Conservation (phyloP, 768 basidiomycete species). For the Galerina marginata region DNA sequence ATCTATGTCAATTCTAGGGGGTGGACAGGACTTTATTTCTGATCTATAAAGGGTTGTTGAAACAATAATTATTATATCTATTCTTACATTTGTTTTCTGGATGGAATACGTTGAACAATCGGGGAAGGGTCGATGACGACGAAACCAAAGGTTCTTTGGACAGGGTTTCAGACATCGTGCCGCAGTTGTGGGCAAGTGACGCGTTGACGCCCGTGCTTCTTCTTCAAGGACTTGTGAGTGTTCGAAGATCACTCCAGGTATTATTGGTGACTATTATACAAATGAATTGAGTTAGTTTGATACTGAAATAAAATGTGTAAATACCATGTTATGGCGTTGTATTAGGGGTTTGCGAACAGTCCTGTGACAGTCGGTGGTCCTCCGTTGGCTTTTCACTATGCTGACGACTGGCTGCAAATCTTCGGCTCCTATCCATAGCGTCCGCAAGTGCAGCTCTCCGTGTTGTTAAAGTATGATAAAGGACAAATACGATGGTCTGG, state of each 20-base stretch:
- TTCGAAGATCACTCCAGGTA: background rate
- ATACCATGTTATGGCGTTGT: background rate
- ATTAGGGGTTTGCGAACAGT: background rate
- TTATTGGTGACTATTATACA: no score
- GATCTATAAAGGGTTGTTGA: slow-evolving; percentile 5
- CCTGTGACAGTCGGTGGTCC: background rate
- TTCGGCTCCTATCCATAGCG: slow-evolving; percentile 19
- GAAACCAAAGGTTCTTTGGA: no score
- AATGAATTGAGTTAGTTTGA: no score
- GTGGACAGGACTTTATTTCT: slow-evolving; percentile 55
- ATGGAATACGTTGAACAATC: no score
- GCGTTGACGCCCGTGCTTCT: no score
- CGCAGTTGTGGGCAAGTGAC: no score
- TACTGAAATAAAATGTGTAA: no score
- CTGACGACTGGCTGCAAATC: background rate
- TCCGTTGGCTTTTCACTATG: slow-evolving; percentile 2
- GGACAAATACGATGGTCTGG: slow-evolving; percentile 30
- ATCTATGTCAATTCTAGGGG: slow-evolving; percentile 47
- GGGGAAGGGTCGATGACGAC: no score
- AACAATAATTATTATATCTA: no score
- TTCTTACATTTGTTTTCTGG: no score
- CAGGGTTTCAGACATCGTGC: no score
- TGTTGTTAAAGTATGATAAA: slow-evolving; percentile 27
- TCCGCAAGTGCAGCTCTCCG: slow-evolving; percentile 32
- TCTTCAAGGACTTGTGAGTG: no score